phyloP scores from a whole-genome alignment of 2,329 filamentous ascomycete genomes.

The Elsinoe fawcettii region DNA sequence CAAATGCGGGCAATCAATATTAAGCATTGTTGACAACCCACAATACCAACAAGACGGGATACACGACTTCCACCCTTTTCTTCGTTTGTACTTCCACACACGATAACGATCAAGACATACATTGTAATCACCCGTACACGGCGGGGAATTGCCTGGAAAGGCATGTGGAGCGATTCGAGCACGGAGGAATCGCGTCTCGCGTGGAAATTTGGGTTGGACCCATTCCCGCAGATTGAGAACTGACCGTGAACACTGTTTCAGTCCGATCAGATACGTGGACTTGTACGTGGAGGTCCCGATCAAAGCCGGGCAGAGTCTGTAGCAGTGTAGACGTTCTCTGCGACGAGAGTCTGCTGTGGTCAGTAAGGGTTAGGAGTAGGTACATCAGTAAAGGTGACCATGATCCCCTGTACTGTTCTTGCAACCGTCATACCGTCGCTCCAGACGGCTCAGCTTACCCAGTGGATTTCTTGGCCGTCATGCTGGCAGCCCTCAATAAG shows the following conservation, averaged over 20 bases:
- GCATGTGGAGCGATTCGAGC: not conserved
- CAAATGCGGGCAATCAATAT: not conserved
- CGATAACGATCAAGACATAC: not conserved
- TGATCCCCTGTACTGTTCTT: not conserved
- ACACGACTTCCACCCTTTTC: not conserved
- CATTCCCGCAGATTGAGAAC: constrained; percentile 5
- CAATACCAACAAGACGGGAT: not conserved
- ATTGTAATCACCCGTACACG: not conserved
- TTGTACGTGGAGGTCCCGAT: not conserved
- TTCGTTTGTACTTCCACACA: not conserved
- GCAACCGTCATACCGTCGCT: not conserved
- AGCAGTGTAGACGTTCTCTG: not conserved
- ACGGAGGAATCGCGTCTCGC: constrained; percentile 5
- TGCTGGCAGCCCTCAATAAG: not conserved
- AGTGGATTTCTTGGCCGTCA: not conserved
- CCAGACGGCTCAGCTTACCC: not conserved
- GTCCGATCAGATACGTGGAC: not conserved
- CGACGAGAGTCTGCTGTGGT: not conserved
- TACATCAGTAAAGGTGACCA: not conserved
- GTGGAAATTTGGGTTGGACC: constrained; percentile 5
- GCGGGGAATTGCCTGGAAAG: not conserved
- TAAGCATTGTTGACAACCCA: not conserved
- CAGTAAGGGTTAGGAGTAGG: not conserved
- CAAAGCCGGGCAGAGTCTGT: not conserved
- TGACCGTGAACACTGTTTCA: not conserved